Conservation (phyloP, 805 yeast genomes). For the Candida nemodendra region DNA sequence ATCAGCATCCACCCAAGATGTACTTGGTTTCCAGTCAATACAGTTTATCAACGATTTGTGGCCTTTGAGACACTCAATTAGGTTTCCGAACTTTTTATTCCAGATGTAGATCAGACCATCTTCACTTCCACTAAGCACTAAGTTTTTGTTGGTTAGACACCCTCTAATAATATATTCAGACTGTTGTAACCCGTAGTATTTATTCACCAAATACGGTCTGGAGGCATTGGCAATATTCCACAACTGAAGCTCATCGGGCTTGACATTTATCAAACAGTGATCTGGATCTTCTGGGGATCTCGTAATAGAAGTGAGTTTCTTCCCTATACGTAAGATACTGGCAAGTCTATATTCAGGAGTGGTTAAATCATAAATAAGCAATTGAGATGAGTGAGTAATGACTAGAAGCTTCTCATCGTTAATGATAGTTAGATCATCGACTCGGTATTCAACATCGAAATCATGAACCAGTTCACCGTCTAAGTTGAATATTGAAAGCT, state of each 20-base stretch:
- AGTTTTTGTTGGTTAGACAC: constrained; percentile 71
- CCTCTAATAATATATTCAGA: constrained; percentile 69
- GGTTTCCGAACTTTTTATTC: constrained; percentile 70
- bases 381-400: constrained; percentile 60
- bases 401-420: constrained; percentile 62
- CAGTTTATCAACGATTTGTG: constrained; percentile 71
- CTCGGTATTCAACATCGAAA: constrained; percentile 38
- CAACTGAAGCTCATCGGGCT: constrained; percentile 74
- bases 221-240: constrained; percentile 70
- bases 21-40: constrained; percentile 63
- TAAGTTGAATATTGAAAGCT: constrained; percentile 47
- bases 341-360: constrained; percentile 30
- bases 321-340: constrained; percentile 45
- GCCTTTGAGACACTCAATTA: constrained; percentile 59
- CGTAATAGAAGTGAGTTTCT: constrained; percentile 63
- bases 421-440: constrained; percentile 68
- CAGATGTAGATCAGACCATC: constrained; percentile 77
- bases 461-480: constrained; percentile 27
- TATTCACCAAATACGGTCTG: constrained; percentile 46
- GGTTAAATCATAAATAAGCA: constrained; percentile 56
- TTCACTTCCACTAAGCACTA: constrained; percentile 79
- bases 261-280: constrained; percentile 56
- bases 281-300: constrained; percentile 53
- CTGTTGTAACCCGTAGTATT: constrained; percentile 72
- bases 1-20: constrained; percentile 1